Evolutionary conservation across 2,329 filamentous ascomycete species (phyloP).

Genomic region (Trichoderma harzianum): DNA sequence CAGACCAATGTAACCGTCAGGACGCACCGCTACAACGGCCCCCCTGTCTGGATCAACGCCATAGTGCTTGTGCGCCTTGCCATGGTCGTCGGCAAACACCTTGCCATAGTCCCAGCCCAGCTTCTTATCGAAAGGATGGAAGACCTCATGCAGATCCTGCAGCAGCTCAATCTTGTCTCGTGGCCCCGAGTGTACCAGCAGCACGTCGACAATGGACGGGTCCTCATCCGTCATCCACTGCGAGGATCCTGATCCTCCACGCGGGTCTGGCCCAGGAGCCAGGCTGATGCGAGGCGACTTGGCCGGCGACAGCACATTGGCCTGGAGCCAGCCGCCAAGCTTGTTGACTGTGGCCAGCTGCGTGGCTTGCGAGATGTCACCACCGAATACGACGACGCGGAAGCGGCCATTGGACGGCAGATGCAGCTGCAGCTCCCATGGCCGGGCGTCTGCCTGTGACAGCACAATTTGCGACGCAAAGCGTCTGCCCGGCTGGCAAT

Average conservation of each 20-base stretch:
- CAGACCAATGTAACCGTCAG: slow-evolving; percentile 63
- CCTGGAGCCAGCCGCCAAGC: slow-evolving; percentile 45
- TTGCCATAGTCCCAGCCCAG: slow-evolving; percentile 56
- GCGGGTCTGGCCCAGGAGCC: slow-evolving; percentile 21
- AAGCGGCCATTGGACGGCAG: slow-evolving; percentile 57
- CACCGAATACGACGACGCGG: slow-evolving; percentile 59
- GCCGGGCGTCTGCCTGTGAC: slow-evolving; percentile 52
- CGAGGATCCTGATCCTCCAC: background rate
- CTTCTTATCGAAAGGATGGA: slow-evolving; percentile 44
- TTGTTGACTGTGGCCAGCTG: slow-evolving; percentile 44
- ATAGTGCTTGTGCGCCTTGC: slow-evolving; percentile 52
- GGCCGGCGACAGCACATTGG: slow-evolving; percentile 39
- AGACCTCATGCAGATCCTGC: slow-evolving; percentile 48
- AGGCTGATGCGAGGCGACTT: slow-evolving; percentile 28
- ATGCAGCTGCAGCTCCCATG: slow-evolving; percentile 57
- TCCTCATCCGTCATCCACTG: slow-evolving; percentile 11
- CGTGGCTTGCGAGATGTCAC: slow-evolving; percentile 45
- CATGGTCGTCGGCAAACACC: slow-evolving; percentile 53
- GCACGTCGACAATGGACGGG: slow-evolving; percentile 49
- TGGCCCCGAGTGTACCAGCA: slow-evolving; percentile 57
- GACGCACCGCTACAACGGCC: slow-evolving; percentile 57
- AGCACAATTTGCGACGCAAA: slow-evolving; percentile 46
- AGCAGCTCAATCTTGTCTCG: slow-evolving; percentile 46
- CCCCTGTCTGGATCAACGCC: slow-evolving; percentile 52
- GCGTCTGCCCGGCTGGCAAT: slow-evolving; percentile 18